These are phyloP conservation scores for Albophoma yamanashiensis DNA, from an alignment of 2,329 filamentous ascomycete genomes.

Conservation along the genomic window DNA sequence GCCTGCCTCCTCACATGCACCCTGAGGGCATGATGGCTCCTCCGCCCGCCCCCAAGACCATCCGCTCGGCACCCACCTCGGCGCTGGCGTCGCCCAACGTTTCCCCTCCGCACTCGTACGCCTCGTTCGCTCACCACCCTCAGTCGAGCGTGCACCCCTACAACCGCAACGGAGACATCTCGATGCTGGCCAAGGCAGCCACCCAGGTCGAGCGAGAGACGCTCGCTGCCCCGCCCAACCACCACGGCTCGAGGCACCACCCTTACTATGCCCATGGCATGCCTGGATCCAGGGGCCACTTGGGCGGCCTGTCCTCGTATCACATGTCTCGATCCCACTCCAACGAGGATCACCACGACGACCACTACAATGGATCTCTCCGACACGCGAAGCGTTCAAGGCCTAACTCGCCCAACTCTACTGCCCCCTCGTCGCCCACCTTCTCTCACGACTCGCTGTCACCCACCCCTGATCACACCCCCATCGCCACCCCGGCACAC, in stretches of 20 bases:
- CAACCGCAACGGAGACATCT: conserved; percentile 41
- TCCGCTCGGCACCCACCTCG: conserved; percentile 80
- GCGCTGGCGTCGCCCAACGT: conserved; percentile 88
- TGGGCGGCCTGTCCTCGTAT: conserved; percentile 75
- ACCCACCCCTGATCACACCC: conserved; percentile 95
- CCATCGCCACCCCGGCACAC: conserved; percentile 91
- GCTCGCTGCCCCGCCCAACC: conserved; percentile 28
- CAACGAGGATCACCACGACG: conserved; percentile 65
- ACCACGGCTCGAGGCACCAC: conserved; percentile 37
- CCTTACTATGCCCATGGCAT: conserved; percentile 40
- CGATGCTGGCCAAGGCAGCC: conserved; percentile 49
- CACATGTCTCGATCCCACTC: conserved; percentile 89
- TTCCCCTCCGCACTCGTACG: conserved; percentile 87
- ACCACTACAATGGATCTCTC: conserved; percentile 59
- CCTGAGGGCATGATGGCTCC: conserved; percentile 67
- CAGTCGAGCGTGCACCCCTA: conserved; percentile 38
- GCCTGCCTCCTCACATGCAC: conserved; percentile 31
- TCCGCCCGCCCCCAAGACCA: conserved; percentile 62
- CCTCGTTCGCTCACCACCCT: conserved; percentile 48
- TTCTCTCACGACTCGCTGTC: conserved; percentile 95
- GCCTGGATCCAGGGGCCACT: conserved; percentile 46
- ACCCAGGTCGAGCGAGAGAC: conserved; percentile 53
- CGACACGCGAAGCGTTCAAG: conserved; percentile 78
- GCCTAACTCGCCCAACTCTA: conserved; percentile 90
- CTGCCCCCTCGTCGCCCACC: conserved; percentile 88